Base-by-base conservation (phyloP, 1,284 basidiomycete species). In the Ustilago sp. region DNA sequence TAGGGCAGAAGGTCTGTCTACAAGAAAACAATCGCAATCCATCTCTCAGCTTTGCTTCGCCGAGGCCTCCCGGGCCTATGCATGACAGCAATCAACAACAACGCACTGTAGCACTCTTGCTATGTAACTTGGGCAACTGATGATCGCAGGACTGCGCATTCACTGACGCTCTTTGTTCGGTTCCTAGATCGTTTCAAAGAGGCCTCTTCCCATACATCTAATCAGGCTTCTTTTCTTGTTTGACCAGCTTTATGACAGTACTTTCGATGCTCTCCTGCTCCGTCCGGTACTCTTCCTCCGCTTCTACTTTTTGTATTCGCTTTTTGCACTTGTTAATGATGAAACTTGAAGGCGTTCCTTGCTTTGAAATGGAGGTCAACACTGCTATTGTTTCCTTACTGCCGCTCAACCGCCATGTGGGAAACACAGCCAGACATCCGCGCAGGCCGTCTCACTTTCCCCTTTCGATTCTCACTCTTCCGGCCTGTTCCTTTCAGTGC, bases 341-440 rank as follows among this genome's bases (percentile, higher is more conserved):
- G 23, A 28, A 28, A 28, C 23, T 41, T 17, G 39, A 17, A 41
- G 17, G 17, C 8, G 39, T 6, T 19, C 43, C 43, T 45, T 19
- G 43, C 5, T 45, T 45, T 43, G 39, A 43, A 43, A 12, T 13
- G 39, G 6, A 43, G 13, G 13, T 45, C 43, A n/a, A 45, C 15
- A 11, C 28, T 51, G 23, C 48, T 17, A 31, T 8, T 34, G 7
- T 51, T 41, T 55, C 51, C 32, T 54, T 48, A 47, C 45, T 23
- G 45, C 58, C 36, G 58, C 58, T 38, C 47, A 32, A 41, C 58
- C 58, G 58, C 58, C 58, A 59, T 59, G 58, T 57, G 55, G 55
- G 39, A 57, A 39, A 45, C 34, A 57, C 55, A 57, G 31, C 55
- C 55, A 56, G 54, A 31, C 39, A 8, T 31, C 19, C 4, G 39